Conservation (phyloP, 768 basidiomycete genomes). For the Leucogyrophana mollusca region DNA sequence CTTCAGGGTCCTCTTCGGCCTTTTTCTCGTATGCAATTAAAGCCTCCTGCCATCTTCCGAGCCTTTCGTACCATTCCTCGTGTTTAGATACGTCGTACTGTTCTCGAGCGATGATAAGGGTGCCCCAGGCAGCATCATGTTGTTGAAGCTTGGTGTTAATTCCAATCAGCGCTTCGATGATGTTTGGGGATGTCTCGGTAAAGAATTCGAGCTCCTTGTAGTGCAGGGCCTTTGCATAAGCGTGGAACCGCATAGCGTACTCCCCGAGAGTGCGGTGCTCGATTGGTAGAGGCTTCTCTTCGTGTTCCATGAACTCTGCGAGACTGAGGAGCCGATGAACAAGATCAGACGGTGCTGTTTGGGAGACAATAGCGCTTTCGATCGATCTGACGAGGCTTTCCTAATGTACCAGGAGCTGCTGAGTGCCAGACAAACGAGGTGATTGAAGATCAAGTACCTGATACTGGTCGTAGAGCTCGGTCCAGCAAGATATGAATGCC, state of each 20-base stretch:
- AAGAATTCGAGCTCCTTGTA: constrained; percentile 99
- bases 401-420: constrained; percentile 38
- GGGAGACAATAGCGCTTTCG: constrained; percentile 78
- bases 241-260: constrained; percentile 89
- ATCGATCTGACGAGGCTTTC: constrained; percentile 93
- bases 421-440: background rate
- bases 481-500: constrained; percentile 97
- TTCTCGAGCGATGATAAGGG: constrained; percentile 84
- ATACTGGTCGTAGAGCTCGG: constrained; percentile 92
- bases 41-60: constrained; percentile 96
- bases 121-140: constrained; percentile 97
- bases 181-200: constrained; percentile 83
- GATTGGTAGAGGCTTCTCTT: constrained; percentile 93
- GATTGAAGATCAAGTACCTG: constrained; percentile 53
- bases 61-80: constrained; percentile 97
- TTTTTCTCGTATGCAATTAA: constrained; percentile 81
- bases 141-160: constrained; percentile 97
- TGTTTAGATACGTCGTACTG: constrained; percentile 90
- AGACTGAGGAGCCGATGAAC: constrained; percentile 90
- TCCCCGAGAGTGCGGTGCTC: constrained; percentile 92
- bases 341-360: constrained; percentile 78
- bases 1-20: constrained; percentile 69
- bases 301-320: constrained; percentile 99
- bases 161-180: constrained; percentile 92
- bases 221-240: constrained; percentile 96